phyloP scores from a whole-genome alignment of 352 stramenopile genomes.

The Pythium brassicae region DNA sequence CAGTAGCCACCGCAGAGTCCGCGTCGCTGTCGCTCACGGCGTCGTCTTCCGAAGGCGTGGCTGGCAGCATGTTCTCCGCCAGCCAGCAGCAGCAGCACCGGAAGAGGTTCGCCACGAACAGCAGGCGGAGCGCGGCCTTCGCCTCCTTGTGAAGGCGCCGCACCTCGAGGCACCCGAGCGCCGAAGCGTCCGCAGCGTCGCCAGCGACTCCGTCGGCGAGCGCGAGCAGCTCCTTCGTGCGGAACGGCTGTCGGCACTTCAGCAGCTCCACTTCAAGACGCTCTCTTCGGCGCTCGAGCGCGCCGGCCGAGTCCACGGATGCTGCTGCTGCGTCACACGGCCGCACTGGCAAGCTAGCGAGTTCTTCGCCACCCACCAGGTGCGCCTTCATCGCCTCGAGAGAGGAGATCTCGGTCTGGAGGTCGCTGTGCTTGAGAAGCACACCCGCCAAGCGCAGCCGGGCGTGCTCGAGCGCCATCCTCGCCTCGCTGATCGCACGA shows the following conservation, averaged over 20 bases:
- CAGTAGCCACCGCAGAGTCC: no score
- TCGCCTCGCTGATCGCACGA: slow-evolving; percentile 23
- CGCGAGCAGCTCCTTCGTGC: slow-evolving; percentile 5
- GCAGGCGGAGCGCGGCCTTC: slow-evolving; percentile 25
- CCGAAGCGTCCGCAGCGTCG: neutral
- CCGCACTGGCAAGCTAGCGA: neutral
- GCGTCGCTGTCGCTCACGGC: neutral
- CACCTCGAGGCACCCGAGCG: slow-evolving; percentile 5
- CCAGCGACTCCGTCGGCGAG: neutral
- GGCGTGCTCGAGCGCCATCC: slow-evolving; percentile 28
- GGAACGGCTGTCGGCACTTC: slow-evolving; percentile 19
- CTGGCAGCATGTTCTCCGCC: slow-evolving; percentile 38
- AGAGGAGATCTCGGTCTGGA: slow-evolving; percentile 10
- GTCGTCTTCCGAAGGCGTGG: slow-evolving; percentile 4
- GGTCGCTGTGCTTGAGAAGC: slow-evolving; percentile 35
- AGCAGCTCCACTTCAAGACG: slow-evolving; percentile 17
- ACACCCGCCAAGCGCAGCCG: slow-evolving; percentile 27
- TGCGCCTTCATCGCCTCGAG: slow-evolving; percentile 18
- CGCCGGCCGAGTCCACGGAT: neutral
- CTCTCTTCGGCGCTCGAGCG: slow-evolving; percentile 3
- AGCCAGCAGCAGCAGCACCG: slow-evolving; percentile 62
- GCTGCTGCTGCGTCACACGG: neutral
- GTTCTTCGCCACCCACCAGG: slow-evolving; percentile 9
- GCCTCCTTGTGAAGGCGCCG: slow-evolving; percentile 34
- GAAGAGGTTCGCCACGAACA: slow-evolving; percentile 60